Evolutionary conservation across 2,329 filamentous ascomycete species (phyloP), one percentile per base, ranked within the genome.

Genomic region (Aotearoamyces nothofagi): DNA sequence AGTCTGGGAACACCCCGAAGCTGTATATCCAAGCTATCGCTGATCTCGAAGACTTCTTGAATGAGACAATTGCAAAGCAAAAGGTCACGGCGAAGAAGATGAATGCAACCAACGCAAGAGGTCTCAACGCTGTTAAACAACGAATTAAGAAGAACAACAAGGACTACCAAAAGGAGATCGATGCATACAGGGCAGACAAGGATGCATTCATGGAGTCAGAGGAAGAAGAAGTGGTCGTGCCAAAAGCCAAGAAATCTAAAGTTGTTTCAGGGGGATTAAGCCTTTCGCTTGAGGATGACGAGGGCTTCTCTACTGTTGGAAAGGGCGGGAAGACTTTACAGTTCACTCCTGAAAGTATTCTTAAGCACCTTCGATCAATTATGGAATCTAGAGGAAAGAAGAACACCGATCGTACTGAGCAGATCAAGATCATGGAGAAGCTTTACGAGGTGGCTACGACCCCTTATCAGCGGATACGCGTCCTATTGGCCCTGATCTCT

Each of bases 101-200:
- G 86, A 98, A 93, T 61, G 84, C 86, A 37, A 90, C 78, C 50
- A 92, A 87, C 52, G 79, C 84, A 41, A 82, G 84, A 58, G 84
- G 86, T 48, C 70, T 98, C 49, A 98, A 96, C 55, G 83, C 86
- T 38, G 81, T 96, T 50, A 92, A 94, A 62, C 90, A 98, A 57
- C 86, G 86, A 61, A 83, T 98, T 63, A 86, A 87, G 72, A 96
- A 94, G 71, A 87, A 87, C 61, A 92, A 87, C 68, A 92, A 92
- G 61, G 87, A 96, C 40, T 87, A 87, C 59, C 72, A 82, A 49
- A 63, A 69, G 37, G 81, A 93, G 50, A 78, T 98, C 46, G 83
- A 93, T 44, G 69, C 76, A 39, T 98, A 87, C 63, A 69, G 80
- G 42, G 76, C 71, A 39, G 73, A 92, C 55, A 83, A 87, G 55